Evolutionary conservation across 768 basidiomycete species (phyloP).

Genomic region (Amanita inopinata): DNA sequence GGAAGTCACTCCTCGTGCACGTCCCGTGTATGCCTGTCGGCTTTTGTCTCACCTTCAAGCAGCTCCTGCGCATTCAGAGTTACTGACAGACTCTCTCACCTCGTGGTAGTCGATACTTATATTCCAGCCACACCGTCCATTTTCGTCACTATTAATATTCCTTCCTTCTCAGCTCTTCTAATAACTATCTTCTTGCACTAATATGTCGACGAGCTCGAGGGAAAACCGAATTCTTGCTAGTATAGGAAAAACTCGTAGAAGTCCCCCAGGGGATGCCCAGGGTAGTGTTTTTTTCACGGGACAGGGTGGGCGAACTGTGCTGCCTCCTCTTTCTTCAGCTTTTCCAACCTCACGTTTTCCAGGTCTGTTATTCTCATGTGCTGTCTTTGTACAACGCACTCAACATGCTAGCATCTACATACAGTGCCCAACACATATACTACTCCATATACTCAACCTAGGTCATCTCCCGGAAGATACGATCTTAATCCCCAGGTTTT

Average conservation of each 20-base stretch:
- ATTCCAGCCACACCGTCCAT: constrained; percentile 28
- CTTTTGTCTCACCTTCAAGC: not conserved
- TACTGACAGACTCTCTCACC: constrained; percentile 8
- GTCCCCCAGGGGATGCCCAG: constrained; percentile 59
- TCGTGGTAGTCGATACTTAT: constrained; percentile 16
- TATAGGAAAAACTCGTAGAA: constrained; percentile 58
- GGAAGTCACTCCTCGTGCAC: constrained; percentile 5
- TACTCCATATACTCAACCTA: constrained; percentile 54
- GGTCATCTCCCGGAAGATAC: constrained; percentile 50
- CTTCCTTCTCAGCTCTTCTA: constrained; percentile 39
- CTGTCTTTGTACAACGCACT: constrained; percentile 43
- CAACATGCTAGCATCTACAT: constrained; percentile 44
- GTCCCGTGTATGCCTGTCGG: constrained; percentile 10
- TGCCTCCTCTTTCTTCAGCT: constrained; percentile 76
- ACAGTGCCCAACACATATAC: constrained; percentile 52
- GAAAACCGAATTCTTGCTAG: constrained; percentile 63
- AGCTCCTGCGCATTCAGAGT: constrained; percentile 5
- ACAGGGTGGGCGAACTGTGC: constrained; percentile 86
- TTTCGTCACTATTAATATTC: constrained; percentile 46
- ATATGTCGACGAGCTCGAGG: constrained; percentile 59
- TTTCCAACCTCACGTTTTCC: constrained; percentile 87
- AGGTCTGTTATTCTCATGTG: constrained; percentile 65
- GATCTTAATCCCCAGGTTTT: constrained; percentile 43
- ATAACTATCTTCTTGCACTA: constrained; percentile 50
- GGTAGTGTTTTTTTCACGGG: constrained; percentile 56